phyloP scores from a whole-genome alignment of 257 asterid genomes.

The Avicennia marina region DNA sequence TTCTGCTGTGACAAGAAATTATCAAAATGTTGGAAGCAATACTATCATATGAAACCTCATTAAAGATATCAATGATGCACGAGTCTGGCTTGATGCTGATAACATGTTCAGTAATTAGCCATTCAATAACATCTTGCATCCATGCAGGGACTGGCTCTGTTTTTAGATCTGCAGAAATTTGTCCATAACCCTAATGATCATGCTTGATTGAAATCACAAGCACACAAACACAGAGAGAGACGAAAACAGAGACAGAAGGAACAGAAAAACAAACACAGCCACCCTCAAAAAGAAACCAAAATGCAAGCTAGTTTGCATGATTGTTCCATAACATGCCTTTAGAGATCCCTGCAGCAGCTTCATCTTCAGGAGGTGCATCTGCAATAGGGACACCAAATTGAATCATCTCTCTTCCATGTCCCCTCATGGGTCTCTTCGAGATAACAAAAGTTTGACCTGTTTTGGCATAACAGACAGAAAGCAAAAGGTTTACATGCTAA shows the following conservation, averaged over 20 bases:
- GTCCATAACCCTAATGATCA: slow-evolving; percentile 15
- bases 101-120: slow-evolving; percentile 43
- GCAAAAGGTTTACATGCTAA: background rate
- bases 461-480: slow-evolving; percentile 20
- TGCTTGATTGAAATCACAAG: too few species aligned
- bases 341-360: slow-evolving; percentile 43
- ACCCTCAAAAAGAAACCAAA: slow-evolving; percentile 10
- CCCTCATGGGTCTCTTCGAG: slow-evolving; percentile 74
- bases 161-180: slow-evolving; percentile 55
- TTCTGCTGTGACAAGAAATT: slow-evolving; percentile 7
- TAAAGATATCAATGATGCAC: slow-evolving; percentile 68
- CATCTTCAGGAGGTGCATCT: slow-evolving; percentile 63
- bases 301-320: slow-evolving; percentile 1
- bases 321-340: slow-evolving; percentile 47
- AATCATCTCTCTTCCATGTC: slow-evolving; percentile 93
- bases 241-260: background rate
- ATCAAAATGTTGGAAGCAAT: slow-evolving; percentile 10
- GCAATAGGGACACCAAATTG: slow-evolving; percentile 67
- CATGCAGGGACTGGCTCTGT: slow-evolving; percentile 68
- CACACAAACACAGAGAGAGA: background rate
- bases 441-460: slow-evolving; percentile 68
- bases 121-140: slow-evolving; percentile 64
- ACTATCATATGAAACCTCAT: slow-evolving; percentile 51
- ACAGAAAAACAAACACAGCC: background rate
- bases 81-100: slow-evolving; percentile 69